Base-by-base conservation (phyloP, 2,329 filamentous ascomycete genomes). In the Intubia oerlemansii region DNA sequence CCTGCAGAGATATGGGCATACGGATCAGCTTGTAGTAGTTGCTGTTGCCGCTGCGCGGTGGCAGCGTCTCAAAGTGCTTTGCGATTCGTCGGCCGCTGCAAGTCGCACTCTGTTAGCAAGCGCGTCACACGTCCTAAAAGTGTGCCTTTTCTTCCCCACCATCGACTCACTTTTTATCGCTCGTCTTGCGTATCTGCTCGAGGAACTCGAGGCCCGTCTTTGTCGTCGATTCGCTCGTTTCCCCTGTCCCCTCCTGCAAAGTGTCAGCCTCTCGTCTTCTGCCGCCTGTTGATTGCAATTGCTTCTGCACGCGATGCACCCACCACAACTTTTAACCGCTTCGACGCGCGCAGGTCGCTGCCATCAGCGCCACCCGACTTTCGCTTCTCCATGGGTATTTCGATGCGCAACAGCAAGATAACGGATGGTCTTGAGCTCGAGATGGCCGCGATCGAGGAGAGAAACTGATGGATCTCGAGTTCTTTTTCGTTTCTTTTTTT, bases 1-100 rank as follows among this genome's bases (percentile, higher is more conserved):
- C 73, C 39, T 74, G 63, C 25, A 92, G 56, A 0, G 81, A 79
- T 35, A 91, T 69, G 2, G 82, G 82, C 45, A 90, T 64, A 38
- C 68, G 66, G 34, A 77, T 81, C 38, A 64, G 59, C 41, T 72
- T 60, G 51, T 85, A 91, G 51, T 91, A 91, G 13, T 77, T 71
- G 24, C 71, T 63, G 39, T 78, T 64, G 36, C 57, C 54, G 34
- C 64, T 54, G 46, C 63, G 56, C 30, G 69, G 62, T 14, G 75
- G 69, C 11, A 90, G 64, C 14, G 62, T 61, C 42, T 84, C 68
- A 47, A 91, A 91, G 42, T 70, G 67, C 24, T 63, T 70, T 29
- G 77, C 69, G 42, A 91, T 75, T 7, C 62, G 61, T 11, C 22
- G 22, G 22, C 22, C 22, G n/a, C 22, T 24, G 22, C 22, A 8